Conservation (phyloP, 441 rosid genomes). For the Jatropha podagrica region DNA sequence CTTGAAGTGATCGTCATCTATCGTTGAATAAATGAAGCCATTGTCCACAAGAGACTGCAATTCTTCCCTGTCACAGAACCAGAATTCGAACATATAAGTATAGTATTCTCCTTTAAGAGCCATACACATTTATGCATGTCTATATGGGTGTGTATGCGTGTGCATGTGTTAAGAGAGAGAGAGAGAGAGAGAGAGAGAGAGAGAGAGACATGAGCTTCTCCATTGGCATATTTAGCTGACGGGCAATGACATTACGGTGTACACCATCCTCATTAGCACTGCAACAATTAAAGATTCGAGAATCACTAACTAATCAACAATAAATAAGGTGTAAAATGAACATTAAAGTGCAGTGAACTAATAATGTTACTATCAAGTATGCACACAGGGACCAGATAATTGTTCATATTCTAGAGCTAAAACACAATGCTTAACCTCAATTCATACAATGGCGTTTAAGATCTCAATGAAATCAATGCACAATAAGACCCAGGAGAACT, state of each 20-base stretch:
- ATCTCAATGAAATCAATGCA: background rate
- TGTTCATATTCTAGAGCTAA: background rate
- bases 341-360: background rate
- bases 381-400: background rate
- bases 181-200: conserved; percentile 23
- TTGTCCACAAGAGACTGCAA: conserved; percentile 54
- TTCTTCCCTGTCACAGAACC: conserved; percentile 59
- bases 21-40: conserved; percentile 70
- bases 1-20: conserved; percentile 66
- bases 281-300: conserved; percentile 7
- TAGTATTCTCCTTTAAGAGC: no score
- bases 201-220: conserved; percentile 60
- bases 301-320: background rate
- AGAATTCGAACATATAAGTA: background rate
- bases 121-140: background rate
- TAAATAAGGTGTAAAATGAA: background rate
- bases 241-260: conserved; percentile 53
- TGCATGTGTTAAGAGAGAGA: conserved; percentile 6
- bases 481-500: background rate
- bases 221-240: conserved; percentile 52
- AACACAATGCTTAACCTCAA: background rate
- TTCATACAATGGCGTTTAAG: no score
- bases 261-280: conserved; percentile 65
- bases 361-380: background rate
- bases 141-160: background rate